Base-by-base conservation (phyloP, 768 basidiomycete genomes). In the Trametes elegans region DNA sequence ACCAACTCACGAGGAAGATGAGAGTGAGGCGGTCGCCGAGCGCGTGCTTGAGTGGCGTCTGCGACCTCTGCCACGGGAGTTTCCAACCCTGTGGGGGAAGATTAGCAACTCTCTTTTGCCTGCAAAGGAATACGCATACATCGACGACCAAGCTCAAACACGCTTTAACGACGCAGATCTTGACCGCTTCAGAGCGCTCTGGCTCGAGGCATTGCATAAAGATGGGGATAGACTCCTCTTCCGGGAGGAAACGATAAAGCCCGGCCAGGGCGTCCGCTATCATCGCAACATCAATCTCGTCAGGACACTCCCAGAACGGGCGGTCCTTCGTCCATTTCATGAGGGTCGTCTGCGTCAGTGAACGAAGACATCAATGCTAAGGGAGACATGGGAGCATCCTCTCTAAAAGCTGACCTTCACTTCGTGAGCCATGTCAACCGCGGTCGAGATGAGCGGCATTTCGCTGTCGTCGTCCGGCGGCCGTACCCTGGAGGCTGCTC, bases 141-240 rank as follows among this genome's bases (percentile, higher is more conserved):
- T 94, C 90, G 48, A 82, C 76, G 7, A 79, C 73, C 28, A 93
- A 66, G 0, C 83, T 88, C 35, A 89, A 69, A 61, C 80, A 84
- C 2, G 92, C 89, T 58, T 86, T 83, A 49, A 93, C 76, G 2
- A 79, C 92, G 54, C 82, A 82, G 10, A 87, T 81, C 73, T 93
- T 93, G 61, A 90, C 82, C 1, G 87, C 86, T 23, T 92, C 88
- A 1, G 89, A 87, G 27, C 87, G 80, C 62, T 91, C 88, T 8
- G 90, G 82, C 51, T 87, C 83, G 36, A 92, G 66, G 58, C 90
- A 89, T 13, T 74, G 73, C 19, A 73, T 63, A 64, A 93, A 89
- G 6, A 92, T 64, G 0, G 75, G 74, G 7, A 84, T 42, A 2
- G 82, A 76, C 34, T 90, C 86, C 39, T 83, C 79, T 38, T 76